phyloP scores from a whole-genome alignment of 2,329 filamentous ascomycete genomes.

The Hymenotorrendiella dingleyae region DNA sequence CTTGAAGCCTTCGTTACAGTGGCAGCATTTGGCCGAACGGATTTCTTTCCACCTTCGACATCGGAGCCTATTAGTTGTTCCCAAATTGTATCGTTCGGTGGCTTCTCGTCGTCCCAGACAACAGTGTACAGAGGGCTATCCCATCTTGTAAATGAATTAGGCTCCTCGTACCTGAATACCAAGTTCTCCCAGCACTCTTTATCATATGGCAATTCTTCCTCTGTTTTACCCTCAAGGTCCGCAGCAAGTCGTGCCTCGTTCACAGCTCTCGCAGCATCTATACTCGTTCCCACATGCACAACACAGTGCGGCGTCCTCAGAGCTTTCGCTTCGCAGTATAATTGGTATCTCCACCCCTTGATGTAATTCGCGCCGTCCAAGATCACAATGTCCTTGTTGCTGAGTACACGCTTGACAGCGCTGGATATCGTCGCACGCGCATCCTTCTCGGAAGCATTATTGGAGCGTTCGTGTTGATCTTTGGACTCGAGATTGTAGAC shows the following conservation, averaged over 20 bases:
- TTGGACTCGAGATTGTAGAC: conserved; percentile 63
- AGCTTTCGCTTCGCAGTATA: conserved; percentile 80
- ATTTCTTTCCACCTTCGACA: conserved; percentile 55
- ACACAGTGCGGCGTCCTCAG: conserved; percentile 70
- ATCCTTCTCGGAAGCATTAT: conserved; percentile 74
- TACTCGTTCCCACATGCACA: conserved; percentile 55
- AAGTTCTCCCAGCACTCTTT: conserved; percentile 30
- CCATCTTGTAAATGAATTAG: conserved; percentile 79
- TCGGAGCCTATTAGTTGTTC: conserved; percentile 57
- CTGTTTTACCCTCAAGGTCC: conserved; percentile 22
- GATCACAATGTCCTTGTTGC: conserved; percentile 68
- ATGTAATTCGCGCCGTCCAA: conserved; percentile 82
- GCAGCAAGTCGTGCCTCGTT: conserved; percentile 53
- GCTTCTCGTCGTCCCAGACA: conserved; percentile 65
- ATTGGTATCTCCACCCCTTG: conserved; percentile 82
- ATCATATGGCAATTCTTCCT: conserved; percentile 29
- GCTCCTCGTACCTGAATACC: conserved; percentile 74
- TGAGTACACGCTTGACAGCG: conserved; percentile 71
- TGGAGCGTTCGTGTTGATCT: conserved; percentile 58
- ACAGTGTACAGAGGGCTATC: conserved; percentile 78
- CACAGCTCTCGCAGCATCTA: conserved; percentile 46
- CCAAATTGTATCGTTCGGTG: conserved; percentile 68
- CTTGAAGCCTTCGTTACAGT: conserved; percentile 63
- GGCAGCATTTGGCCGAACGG: conserved; percentile 67
- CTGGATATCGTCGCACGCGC: conserved; percentile 70